phyloP scores from a whole-genome alignment of 75 land plant genomes.

The Pinus tabuliformis region DNA sequence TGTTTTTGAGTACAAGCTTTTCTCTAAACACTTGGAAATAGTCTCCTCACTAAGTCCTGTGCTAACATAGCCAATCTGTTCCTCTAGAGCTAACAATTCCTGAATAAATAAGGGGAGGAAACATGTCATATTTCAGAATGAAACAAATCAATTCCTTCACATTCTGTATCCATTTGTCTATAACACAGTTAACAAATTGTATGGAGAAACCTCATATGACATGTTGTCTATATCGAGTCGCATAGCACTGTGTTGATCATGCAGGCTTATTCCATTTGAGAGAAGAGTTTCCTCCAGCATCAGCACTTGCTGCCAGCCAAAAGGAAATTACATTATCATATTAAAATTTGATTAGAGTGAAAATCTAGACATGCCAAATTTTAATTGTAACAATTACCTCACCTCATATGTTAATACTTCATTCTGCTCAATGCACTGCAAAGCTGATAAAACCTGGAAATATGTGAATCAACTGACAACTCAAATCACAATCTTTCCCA shows the following conservation, averaged over 20 bases:
- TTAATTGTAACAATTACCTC: background rate
- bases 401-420: background rate
- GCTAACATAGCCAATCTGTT: conserved; percentile 49
- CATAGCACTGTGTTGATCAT: conserved; percentile 60
- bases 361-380: too few relatives aligned
- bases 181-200: background rate
- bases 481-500: too few relatives aligned
- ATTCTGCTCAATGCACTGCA: conserved; percentile 1
- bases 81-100: conserved; percentile 59
- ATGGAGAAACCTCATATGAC: conserved; percentile 61
- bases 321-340: background rate
- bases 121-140: background rate
- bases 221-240: conserved; percentile 68
- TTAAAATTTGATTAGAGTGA: too few relatives aligned
- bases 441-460: background rate
- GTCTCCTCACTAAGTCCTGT: conserved; percentile 38
- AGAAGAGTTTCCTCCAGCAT: background rate
- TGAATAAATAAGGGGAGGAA: conserved; percentile 4
- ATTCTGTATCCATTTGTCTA: background rate
- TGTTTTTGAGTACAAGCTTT: conserved; percentile 4
- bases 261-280: background rate
- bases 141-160: background rate
- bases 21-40: conserved; percentile 15
- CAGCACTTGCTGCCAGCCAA: background rate
- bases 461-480: background rate